Percentiles rank a stretch among this genome's conserved stretches.
Conservation (phyloP, 179 eudicot species). For the Gypsophila paniculata region DNA sequence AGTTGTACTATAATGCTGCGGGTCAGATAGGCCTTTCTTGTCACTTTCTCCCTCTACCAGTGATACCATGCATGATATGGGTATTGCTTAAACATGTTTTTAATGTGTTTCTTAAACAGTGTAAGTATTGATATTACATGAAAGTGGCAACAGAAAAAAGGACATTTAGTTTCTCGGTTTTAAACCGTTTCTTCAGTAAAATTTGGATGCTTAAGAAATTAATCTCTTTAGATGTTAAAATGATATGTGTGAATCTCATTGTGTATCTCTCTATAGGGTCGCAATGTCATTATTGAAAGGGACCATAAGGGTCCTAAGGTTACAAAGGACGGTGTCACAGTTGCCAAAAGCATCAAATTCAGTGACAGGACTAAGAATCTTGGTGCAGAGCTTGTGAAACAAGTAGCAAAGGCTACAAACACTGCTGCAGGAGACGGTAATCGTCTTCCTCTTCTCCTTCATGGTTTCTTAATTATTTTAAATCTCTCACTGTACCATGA, state of each 20-base stretch:
- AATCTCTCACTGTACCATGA: conserved; percentile 1
- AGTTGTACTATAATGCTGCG: no score
- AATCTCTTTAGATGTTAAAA: neutral
- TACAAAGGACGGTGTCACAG: conserved; percentile 97
- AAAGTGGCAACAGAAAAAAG: no score
- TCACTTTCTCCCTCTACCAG: no score
- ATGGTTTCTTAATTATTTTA: neutral
- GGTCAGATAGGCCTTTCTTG: no score
- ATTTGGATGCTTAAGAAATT: neutral
- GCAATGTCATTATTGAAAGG: conserved; percentile 73
- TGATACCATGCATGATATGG: no score
- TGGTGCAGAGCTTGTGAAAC: conserved; percentile 90
- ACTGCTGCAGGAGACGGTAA: conserved; percentile 93
- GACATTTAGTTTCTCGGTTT: neutral
- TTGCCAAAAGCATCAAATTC: conserved; percentile 84
- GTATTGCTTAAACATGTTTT: no score
- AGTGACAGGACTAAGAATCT: conserved; percentile 67
- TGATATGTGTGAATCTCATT: conserved; percentile 8
- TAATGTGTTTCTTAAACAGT: no score
- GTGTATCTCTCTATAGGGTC: conserved; percentile 47
- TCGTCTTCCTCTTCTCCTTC: conserved; percentile 9
- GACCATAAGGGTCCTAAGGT: conserved; percentile 62
- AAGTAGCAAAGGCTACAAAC: conserved; percentile 92
- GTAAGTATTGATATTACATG: no score
- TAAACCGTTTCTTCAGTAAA: neutral